Base-by-base conservation (phyloP, 495 filamentous ascomycete genomes). In the Penicillium cinerascens region DNA sequence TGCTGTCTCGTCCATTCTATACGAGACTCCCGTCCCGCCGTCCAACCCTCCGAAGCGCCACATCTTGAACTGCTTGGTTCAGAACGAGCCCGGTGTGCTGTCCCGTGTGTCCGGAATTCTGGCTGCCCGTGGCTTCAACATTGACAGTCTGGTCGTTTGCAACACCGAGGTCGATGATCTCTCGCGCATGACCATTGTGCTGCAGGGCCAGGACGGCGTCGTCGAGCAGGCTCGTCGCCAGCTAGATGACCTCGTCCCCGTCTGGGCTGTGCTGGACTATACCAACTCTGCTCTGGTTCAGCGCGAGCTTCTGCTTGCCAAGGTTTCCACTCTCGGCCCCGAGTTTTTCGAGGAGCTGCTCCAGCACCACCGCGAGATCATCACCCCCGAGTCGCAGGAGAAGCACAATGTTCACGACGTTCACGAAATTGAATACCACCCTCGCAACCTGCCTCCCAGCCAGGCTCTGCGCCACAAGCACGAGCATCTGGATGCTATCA, bases 261-360 rank as follows among this genome's bases (percentile, higher is more conserved):
- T 98, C 45, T 98, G 93, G 93, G 93, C 93, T 26, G 93, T 98
- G 15, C 76, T 98, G 52, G 93, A 98, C 70, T 97, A 98, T 74
- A 97, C 92, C 26, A 78, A 82, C 33, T 84, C 93, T 1, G 89
- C 93, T 22, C 79, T 98, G n/a, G 92, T 98, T 20, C 93, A 98
- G 77, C 86, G 93, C 47, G 93, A 98, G 72, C 75, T 98, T 37
- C 79, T 98, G 18, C 82, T 98, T n/a, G 92, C 93, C 41, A 98
- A 98, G 78, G 80, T 98, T 70, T 92, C 90, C 58, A 95, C 93
- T 44, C 76, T 98, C 18, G 93, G 93, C 1, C 93, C 93, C 15
- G 93, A 98, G 77, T 96, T 93, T 76, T 98, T 96, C 62, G 92
- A 96, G 70, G 92, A 97, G 71, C 78, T 97, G 50, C 81, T 95